Conservation (phyloP, 2,329 filamentous ascomycete genomes). For the Colletotrichum truncatum region DNA sequence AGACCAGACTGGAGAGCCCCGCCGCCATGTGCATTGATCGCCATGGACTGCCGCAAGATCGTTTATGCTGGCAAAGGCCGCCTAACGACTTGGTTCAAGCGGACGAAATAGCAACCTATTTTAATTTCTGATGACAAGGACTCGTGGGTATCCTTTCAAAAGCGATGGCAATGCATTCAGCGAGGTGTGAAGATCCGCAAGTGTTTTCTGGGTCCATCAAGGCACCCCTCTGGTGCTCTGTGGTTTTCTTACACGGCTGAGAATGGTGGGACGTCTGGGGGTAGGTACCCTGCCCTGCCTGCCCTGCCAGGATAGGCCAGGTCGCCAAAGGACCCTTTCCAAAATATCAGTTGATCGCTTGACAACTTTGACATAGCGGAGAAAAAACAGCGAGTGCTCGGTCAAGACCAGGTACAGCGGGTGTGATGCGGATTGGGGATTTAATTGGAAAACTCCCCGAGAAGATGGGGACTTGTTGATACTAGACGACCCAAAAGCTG, state of each 20-base stretch:
- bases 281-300: not conserved
- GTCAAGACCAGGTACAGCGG: not conserved
- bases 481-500: not conserved
- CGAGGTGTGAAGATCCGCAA: not conserved
- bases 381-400: not conserved
- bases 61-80: slow-evolving; percentile 14
- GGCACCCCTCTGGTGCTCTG: slow-evolving; percentile 1
- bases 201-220: slow-evolving; percentile 6
- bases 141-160: not conserved
- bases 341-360: slow-evolving; percentile 20
- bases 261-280: slow-evolving; percentile 16
- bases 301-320: slow-evolving; percentile 21
- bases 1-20: slow-evolving; percentile 2
- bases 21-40: slow-evolving; percentile 24
- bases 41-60: slow-evolving; percentile 3
- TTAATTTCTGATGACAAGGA: slow-evolving; percentile 15
- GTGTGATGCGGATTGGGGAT: not conserved
- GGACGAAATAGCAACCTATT: slow-evolving; percentile 24
- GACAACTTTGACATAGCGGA: slow-evolving; percentile 11
- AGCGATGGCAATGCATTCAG: not conserved
- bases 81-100: slow-evolving; percentile 13
- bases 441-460: not conserved
- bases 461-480: not conserved
- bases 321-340: slow-evolving; percentile 9
- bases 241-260: slow-evolving; percentile 3